Evolutionary conservation across 106 monocot species (phyloP), one percentile per base, ranked within the genome.

Genomic region (Platanthera zijinensis): DNA sequence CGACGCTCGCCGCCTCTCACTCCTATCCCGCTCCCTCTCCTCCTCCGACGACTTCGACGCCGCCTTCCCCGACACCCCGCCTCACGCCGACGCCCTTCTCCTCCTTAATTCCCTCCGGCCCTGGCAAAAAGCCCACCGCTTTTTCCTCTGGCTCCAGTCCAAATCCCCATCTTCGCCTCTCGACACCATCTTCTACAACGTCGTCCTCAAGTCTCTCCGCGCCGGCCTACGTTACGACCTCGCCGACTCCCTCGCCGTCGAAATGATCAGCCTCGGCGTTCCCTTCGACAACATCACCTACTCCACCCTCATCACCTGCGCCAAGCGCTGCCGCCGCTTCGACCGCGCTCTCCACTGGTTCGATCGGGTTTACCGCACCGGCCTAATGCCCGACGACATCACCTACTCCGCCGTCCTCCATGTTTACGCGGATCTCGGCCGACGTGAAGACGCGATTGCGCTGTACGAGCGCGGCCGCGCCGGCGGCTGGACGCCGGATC

Each of bases 161-260:
- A 77, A 49, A 17, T 25, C 72, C 51, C 78, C 48, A 50, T 50
- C 50, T 62, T 87, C 85, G 71, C 80, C 84, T 39, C 7, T 86
- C 52, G 93, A 91, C 19, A 91, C 96, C 86, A 91, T 90, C 76
- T 83, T 89, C 85, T 93, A 89, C 83, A 99, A 99, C 69, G 89
- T 99, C 57, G 72, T 76, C 52, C 80, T 94, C 84, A 94, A 94
- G 71, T 81, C 84, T 32, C 84, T 92, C 48, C 84, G 88, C 62
- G 45, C 76, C 69, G 94, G 66, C 11, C 74, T 81, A 10, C 86
- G 83, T 50, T 87, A 80, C 79, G 81, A 88, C 46, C 76, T 78
- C 21, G 92, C 85, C 53, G 94, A 99, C 13, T 6, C 17, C 32
- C 85, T 99, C 61, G 92, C 90, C 48, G 25, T n/a, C 19, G 81